Evolutionary conservation across 2,329 filamentous ascomycete species (phyloP), one percentile per base, ranked within the genome.

Genomic region (Seiridium cupressi): DNA sequence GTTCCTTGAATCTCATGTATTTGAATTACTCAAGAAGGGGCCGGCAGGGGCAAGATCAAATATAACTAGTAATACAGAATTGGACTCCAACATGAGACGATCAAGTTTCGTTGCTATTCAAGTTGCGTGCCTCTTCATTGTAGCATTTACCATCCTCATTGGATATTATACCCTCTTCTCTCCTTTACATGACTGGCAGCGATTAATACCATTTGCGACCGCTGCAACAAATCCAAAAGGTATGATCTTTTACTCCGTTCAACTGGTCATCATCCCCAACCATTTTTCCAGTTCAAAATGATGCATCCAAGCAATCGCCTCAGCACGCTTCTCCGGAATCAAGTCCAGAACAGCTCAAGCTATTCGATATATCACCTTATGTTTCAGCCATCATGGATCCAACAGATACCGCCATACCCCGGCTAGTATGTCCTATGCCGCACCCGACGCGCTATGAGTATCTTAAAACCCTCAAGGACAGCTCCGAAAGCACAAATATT

Each of bases 321-420:
- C 18, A 26, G 18, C 18, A 26, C 18, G 18, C 18, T 26, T 26
- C 18, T 26, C 18, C 18, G 18, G 18, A 26, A 26, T 26, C 18
- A 48, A 34, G 55, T 34, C 32, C 35, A 32, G 35, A 44, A 57
- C 44, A 26, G 18, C 55, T 42, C 8, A 57, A 57, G 51, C 36
- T 51, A 36, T 60, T 54, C 51, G 10, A 46, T n/a, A 13, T 57
- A 44, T 44, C 42, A 3, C 44, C 54, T 3, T 75, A 73, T 44
- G 55, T 72, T 26, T 56, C 69, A 35, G 66, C 71, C 2, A 74
- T 74, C 34, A 56, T 75, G 10, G 57, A 72, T 32, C 62, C 70
- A 3, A 54, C 63, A 3, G 63, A 66, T 31, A 68, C 64, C 4
- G 44, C 57, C 0, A 55, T 70, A 3, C 62, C 66, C 5, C 64